Evolutionary conservation across 1,139 yeast genomes (phyloP).

Genomic region (Nadsonia starkeyi-henricii): DNA sequence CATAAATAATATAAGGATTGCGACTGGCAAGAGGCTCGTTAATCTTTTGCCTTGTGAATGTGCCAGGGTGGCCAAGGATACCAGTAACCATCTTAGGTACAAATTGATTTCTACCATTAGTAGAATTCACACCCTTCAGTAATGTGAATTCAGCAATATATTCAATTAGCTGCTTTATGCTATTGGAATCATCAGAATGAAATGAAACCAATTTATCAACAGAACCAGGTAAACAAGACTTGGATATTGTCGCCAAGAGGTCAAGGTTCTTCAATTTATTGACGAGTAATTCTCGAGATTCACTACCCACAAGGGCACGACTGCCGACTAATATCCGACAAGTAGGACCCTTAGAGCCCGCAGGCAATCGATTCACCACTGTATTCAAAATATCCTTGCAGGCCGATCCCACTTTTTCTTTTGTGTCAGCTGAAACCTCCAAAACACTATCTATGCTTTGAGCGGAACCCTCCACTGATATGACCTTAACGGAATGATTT

Average conservation of each 20-base stretch:
- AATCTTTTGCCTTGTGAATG: conserved; percentile 15
- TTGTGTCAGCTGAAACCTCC: neutral
- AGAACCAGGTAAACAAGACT: neutral
- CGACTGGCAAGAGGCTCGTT: conserved; percentile 12
- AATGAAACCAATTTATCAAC: neutral
- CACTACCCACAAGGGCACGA: neutral
- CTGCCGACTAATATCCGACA: neutral
- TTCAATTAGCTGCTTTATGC: neutral
- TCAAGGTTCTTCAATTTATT: neutral
- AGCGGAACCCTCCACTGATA: neutral
- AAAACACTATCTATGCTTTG: neutral
- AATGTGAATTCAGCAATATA: neutral
- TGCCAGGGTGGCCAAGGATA: conserved; percentile 17
- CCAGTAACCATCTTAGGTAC: conserved; percentile 15
- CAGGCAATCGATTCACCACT: neutral
- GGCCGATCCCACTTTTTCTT: neutral
- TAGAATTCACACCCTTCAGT: neutral
- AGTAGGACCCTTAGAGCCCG: neutral
- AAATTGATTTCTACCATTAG: conserved; percentile 7
- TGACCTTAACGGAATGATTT: neutral
- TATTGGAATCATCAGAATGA: neutral
- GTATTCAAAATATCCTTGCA: neutral
- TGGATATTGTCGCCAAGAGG: neutral
- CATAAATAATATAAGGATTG: conserved; percentile 13
- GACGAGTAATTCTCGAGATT: neutral